Evolutionary conservation across 73 alveolate genomes (phyloP), one percentile per base, ranked within the genome.

Genomic region (Tetrahymena thermophila): DNA sequence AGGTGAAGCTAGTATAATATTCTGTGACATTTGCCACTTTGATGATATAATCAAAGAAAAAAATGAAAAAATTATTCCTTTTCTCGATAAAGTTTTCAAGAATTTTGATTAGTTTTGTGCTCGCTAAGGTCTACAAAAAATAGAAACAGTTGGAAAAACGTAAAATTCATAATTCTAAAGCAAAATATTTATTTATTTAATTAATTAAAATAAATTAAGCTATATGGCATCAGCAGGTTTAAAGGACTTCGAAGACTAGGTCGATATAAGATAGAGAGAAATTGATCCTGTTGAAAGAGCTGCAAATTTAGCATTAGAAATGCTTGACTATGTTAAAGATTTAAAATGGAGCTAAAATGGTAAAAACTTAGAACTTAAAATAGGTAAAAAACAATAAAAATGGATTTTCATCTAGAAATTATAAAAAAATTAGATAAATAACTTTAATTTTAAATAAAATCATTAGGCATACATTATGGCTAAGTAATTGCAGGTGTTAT

Each of bases 71-170:
- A 89, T 95, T 7, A 95, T 95, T 34, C 58, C 96, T 34, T 94
- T 96, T 57, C 93, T 98, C 1, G 99, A 98, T 96, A 94, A 96
- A 25, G 89, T 98, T 34, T 98, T 94, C 93, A 97, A 96, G 43
- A 96, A 97, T 2, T 98, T 98, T 85, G 99, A 98, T 89, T 94
- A 96, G 93, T 96, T 98, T 25, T 96, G 99, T 93, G 97, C 95
- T 35, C 31, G 85, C 8, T 96, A 93, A 55, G 97, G 96, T 31
- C 94, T 96, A 19, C n/a, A 94, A 21, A 96, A 96, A 56, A 98
- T 98, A 23, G 99, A 98, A 95, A 98, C 99, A 13, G 99, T 98
- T 2, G 99, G 99, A 6, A 97, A 97, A 84, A 97, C 99, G n/a
- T 98, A 98, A 71, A n/a, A 71, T 71, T 28, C 34, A 23, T 31